A percentile compares a stretch with the other conserved stretches of the same genome.
These are phyloP conservation scores for Chalciporus piperatus DNA, from an alignment of 768 basidiomycete species.

Conservation along the genomic window DNA sequence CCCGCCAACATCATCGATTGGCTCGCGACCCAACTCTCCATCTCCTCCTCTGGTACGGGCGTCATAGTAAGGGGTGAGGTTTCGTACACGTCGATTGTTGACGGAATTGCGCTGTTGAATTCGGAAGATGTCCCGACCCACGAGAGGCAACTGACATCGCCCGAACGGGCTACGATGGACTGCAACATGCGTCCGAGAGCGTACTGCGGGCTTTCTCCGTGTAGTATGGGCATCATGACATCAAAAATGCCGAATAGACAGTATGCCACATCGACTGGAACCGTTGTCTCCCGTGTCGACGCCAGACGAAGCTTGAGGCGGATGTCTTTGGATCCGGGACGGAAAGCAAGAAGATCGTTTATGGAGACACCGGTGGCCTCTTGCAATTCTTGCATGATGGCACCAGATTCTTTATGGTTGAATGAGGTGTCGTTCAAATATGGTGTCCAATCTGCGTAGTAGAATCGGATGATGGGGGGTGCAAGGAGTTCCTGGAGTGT, in stretches of 20 bases:
- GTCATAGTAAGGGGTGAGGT: neutral
- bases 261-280: constrained; percentile 20
- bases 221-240: constrained; percentile 12
- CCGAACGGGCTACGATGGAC: constrained; percentile 17
- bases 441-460: constrained; percentile 19
- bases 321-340: constrained; percentile 8
- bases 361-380: constrained; percentile 3
- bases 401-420: constrained; percentile 16
- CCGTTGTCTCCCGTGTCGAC: constrained; percentile 20
- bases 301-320: constrained; percentile 19
- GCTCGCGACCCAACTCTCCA: neutral
- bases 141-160: constrained; percentile 18
- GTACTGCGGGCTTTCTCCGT: constrained; percentile 14
- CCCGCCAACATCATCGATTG: neutral
- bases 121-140: constrained; percentile 19
- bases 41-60: constrained; percentile 3
- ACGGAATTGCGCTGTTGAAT: constrained; percentile 22
- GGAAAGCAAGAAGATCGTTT: constrained; percentile 10
- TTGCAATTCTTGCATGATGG: constrained; percentile 17
- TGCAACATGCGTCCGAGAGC: constrained; percentile 22
- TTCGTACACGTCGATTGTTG: constrained; percentile 14
- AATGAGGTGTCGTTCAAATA: constrained; percentile 10
- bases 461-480: constrained; percentile 19
- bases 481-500: constrained; percentile 24
- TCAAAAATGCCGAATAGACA: constrained; percentile 22